Evolutionary conservation across 495 filamentous ascomycete genomes (phyloP), one percentile per base, ranked within the genome.

Genomic region (Aspergillus wentii): DNA sequence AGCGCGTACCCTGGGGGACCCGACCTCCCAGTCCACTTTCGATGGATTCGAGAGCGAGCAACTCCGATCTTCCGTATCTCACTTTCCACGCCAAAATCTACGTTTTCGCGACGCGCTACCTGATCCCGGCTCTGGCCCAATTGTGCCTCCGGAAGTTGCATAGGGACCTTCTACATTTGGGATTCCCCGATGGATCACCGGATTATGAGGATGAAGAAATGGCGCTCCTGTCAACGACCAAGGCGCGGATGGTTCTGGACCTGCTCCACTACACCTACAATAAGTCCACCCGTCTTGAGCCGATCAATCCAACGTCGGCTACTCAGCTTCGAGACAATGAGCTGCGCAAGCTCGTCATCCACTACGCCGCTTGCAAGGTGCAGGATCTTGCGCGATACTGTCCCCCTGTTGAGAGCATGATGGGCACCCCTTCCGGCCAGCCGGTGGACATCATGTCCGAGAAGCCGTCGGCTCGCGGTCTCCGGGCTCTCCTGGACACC

Each of bases 81-180:
- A 52, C 63, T 23, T 71, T 69, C 53, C 67, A 71, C 30, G 67
- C 67, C 16, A 71, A 71, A 45, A 35, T 71, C 23, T 71, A 71
- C 44, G 64, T 71, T 43, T 71, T 71, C 31, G 67, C 65, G 21
- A 67, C 61, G 1, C 58, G 60, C 18, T 71, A 66, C 48, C 51
- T 69, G 20, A 69, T 71, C 27, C 62, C 63, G 16, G 62, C 59
- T 3, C 57, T 71, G 16, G 65, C 65, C 2, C 65, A 69, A 35
- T 50, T 71, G 15, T 69, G 63, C 40, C 63, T 71, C 13, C 55
- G 56, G 19, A 69, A 69, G 36, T 48, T 71, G 11, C 67, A 71
- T 34, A 32, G 43, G 6, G 59, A 66, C 29, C 59, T 69, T 6
- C 30, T 66, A 14, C 39, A 59, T 20, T 41, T 68, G 8, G 43